These are phyloP conservation scores for Fusarium zealandicum DNA, from an alignment of 2,329 filamentous ascomycete genomes.

Conservation along the genomic window DNA sequence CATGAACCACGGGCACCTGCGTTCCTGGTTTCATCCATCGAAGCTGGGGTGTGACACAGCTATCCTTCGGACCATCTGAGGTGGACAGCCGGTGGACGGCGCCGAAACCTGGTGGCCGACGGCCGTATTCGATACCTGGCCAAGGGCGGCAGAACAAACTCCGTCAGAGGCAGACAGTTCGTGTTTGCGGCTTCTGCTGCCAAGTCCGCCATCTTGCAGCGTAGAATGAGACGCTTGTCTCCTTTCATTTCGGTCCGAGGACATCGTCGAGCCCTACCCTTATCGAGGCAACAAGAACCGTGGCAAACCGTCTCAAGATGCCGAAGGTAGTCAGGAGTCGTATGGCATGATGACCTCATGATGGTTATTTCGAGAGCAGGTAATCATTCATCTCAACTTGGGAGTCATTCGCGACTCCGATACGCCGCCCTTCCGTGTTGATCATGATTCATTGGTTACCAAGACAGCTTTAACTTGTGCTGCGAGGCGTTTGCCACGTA, in stretches of 20 bases:
- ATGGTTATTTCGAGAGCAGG: neutral
- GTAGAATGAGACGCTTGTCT: neutral
- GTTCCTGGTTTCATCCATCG: slow-evolving; percentile 30
- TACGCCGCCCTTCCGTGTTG: neutral
- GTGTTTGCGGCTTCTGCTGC: neutral
- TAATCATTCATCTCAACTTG: neutral
- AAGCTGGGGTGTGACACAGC: slow-evolving; percentile 26
- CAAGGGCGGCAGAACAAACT: neutral
- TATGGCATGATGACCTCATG: neutral
- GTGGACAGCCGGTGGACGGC: slow-evolving; percentile 7
- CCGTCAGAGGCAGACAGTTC: neutral
- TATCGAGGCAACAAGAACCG: neutral
- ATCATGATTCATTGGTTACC: slow-evolving; percentile 37
- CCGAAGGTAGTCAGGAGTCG: neutral
- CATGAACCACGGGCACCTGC: slow-evolving; percentile 33
- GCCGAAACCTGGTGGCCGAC: slow-evolving; percentile 2
- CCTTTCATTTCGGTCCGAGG: neutral
- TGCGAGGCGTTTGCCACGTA: slow-evolving; percentile 25
- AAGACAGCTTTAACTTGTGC: slow-evolving; percentile 27
- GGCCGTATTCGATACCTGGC: neutral
- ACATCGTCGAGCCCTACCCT: neutral
- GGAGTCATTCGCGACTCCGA: slow-evolving; percentile 11
- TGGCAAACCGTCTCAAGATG: neutral
- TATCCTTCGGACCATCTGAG: slow-evolving; percentile 17
- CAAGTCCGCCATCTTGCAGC: neutral